A percentile compares a stretch with the other conserved stretches of the same genome.
phyloP scores from a whole-genome alignment of 148 eudicot species.

The Cornus suecica region DNA sequence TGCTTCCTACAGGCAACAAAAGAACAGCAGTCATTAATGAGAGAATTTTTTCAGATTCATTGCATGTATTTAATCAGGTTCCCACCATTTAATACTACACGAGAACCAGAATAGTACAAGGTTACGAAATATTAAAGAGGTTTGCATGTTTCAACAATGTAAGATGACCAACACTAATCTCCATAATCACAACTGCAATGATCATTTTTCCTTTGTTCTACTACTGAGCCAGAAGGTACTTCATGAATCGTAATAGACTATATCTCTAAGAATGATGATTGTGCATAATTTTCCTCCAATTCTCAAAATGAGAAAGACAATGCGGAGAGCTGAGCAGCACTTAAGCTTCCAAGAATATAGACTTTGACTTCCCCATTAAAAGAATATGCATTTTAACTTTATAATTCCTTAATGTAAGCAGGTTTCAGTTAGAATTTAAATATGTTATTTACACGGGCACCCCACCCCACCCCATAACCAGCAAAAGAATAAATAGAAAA shows the following conservation, averaged over 20 bases:
- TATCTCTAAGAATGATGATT: neutral
- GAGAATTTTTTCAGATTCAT: neutral
- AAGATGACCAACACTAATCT: neutral
- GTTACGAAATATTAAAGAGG: neutral
- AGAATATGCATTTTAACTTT: neutral
- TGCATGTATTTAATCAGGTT: neutral
- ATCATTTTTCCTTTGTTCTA: neutral
- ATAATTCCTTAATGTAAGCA: neutral
- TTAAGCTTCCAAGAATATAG: neutral
- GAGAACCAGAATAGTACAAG: neutral
- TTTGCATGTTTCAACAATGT: neutral
- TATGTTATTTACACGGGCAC: no score
- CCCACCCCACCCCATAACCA: no score
- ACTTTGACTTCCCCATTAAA: neutral
- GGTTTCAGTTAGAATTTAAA: neutral
- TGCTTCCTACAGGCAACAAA: constrained; percentile 38
- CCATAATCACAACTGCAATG: neutral
- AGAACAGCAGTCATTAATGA: neutral
- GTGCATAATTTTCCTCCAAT: neutral
- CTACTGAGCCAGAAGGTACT: neutral
- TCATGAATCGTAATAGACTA: neutral
- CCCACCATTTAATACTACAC: neutral
- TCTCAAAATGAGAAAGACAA: neutral
- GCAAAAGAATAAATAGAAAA: no score
- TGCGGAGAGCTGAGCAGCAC: neutral